Evolutionary conservation across 2,329 filamentous ascomycete species (phyloP).

Genomic region (Pezicula neosporulosa): DNA sequence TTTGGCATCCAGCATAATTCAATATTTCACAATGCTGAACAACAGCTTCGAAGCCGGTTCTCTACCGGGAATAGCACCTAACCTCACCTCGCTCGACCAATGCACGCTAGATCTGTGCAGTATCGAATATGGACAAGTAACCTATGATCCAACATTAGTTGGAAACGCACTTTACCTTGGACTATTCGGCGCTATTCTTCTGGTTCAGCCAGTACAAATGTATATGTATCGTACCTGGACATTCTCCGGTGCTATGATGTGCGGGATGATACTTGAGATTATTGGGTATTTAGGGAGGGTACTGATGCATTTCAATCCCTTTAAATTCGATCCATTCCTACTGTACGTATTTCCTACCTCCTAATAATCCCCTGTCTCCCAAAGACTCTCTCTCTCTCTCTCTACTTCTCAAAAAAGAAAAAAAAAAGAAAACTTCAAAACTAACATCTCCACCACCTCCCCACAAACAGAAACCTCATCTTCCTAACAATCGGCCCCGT

Average conservation of each 20-base stretch:
- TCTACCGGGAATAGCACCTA: neutral
- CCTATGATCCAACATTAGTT: constrained; percentile 10
- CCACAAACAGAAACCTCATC: constrained; percentile 47
- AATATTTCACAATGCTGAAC: too few species aligned
- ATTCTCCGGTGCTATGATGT: constrained; percentile 47
- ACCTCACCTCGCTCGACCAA: neutral
- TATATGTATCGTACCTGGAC: constrained; percentile 51
- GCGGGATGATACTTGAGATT: constrained; percentile 51
- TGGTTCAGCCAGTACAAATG: constrained; percentile 13
- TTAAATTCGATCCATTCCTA: constrained; percentile 14
- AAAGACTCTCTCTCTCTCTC: neutral
- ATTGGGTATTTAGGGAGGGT: constrained; percentile 50
- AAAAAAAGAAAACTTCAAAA: neutral
- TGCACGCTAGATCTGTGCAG: neutral
- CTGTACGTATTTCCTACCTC: constrained; percentile 11
- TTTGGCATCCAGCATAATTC: too few species aligned
- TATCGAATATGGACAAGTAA: constrained; percentile 11
- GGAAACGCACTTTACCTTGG: constrained; percentile 12
- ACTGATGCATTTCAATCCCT: constrained; percentile 18
- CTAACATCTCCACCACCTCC: too few species aligned
- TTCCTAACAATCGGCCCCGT: constrained; percentile 38
- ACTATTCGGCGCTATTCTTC: constrained; percentile 13
- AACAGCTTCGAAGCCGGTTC: neutral
- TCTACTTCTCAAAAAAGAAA: too few species aligned
- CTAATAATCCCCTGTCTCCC: neutral